Evolutionary conservation across 345 rosid species (phyloP), one percentile per base, ranked within the genome.

Genomic region (Eucalyptus erythrocorys): DNA sequence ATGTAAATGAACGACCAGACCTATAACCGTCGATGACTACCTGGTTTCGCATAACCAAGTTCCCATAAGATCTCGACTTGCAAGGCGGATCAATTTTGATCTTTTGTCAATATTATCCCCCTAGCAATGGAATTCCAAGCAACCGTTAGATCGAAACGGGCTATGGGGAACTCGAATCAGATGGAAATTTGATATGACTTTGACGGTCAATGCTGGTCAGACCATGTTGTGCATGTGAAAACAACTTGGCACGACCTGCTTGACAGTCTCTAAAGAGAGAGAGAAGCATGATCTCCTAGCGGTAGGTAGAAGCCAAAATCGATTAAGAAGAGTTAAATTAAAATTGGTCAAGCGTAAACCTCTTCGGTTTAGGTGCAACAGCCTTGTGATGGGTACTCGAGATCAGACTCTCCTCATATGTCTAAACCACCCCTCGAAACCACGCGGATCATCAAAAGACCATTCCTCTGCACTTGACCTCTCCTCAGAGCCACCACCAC

Each of bases 331-430:
- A 50, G 95, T 92, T 55, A 90, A 86, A 76, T 76, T 76, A 76
- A 76, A 76, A 76, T 40, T 76, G 82, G 82, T 76, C 82, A 40
- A 76, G 82, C 47, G 82, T 76, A 76, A 76, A 40, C 86, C 64
- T 92, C 91, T 86, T 85, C 90, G 89, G n/a, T 93, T 92, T 92
- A 93, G 97, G 97, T 95, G 91, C 91, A 93, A 91, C 94, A 84
- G 90, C 95, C 84, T 89, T 87, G 87, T 86, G 94, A 87, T 93
- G 90, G 86, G 71, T 86, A 87, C 91, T 89, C 91, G 50, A 80
- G 88, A 87, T 90, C 89, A 47, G 37, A 30, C 81, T 84, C 42
- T 42, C 13, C 61, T 22, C 48, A 6, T 50, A 6, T 85, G 88
- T 90, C 93, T 34, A 89, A 90, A 87, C 90, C 91, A 87, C 64